phyloP scores from a whole-genome alignment of 768 basidiomycete genomes.

The Multifurca ochricompacta region DNA sequence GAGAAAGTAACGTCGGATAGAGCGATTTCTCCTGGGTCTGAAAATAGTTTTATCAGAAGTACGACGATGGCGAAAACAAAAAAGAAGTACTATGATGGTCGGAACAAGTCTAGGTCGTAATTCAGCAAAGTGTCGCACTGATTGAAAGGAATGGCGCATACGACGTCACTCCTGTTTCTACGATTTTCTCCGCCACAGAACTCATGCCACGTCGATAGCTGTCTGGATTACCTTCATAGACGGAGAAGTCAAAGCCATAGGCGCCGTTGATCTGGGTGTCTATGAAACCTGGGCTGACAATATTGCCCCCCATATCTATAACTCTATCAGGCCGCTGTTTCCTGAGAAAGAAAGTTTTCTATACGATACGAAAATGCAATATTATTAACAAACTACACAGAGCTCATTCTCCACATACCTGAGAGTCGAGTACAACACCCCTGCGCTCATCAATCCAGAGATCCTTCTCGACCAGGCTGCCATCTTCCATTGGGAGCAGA shows the following conservation, averaged over 20 bases:
- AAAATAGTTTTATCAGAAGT: not conserved
- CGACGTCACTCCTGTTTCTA: slow-evolving; percentile 86
- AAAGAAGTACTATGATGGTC: slow-evolving; percentile 52
- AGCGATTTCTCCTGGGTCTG: slow-evolving; percentile 74
- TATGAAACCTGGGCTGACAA: slow-evolving; percentile 79
- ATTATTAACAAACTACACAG: not conserved
- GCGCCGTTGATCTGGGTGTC: slow-evolving; percentile 90
- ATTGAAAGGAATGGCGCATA: slow-evolving; percentile 36
- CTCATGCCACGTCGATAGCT: slow-evolving; percentile 61
- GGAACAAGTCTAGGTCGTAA: slow-evolving; percentile 23
- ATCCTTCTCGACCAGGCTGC: slow-evolving; percentile 62
- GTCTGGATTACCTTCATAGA: slow-evolving; percentile 65
- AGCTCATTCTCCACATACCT: slow-evolving; percentile 33
- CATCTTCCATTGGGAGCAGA: slow-evolving; percentile 71
- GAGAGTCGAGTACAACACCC: slow-evolving; percentile 70
- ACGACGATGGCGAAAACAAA: not conserved
- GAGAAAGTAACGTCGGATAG: slow-evolving; percentile 60
- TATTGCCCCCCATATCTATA: slow-evolving; percentile 68
- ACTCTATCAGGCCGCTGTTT: slow-evolving; percentile 53
- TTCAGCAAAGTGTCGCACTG: slow-evolving; percentile 1
- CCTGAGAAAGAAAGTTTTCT: slow-evolving; percentile 62
- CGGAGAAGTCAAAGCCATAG: slow-evolving; percentile 81
- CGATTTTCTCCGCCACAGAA: slow-evolving; percentile 64
- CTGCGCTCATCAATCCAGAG: slow-evolving; percentile 73
- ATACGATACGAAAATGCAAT: slow-evolving; percentile 10